Base-by-base conservation (phyloP, 1,139 yeast species). In the Kodamaea sp. region DNA sequence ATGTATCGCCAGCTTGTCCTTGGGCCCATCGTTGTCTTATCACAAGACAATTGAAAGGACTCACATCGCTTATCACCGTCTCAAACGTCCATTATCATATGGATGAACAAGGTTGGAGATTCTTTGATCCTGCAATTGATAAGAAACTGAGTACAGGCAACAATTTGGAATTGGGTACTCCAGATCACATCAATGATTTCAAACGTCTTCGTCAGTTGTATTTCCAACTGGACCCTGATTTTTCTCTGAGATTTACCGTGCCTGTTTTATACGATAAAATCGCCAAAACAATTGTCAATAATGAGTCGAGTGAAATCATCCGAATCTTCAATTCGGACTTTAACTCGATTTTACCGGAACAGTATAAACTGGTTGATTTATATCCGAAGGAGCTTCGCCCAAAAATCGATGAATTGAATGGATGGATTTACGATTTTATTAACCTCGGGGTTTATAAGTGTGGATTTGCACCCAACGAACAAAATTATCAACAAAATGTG, bases 401-500 rank as follows among this genome's bases (percentile, higher is more conserved):
- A 1, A 61, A 79, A 47, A 87, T 90, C 53, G 95, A 90, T 53
- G 88, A 78, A 40, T 56, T 87, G 50, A 89, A 90, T 56, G 74
- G 68, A n/a, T 85, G 95, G 94, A 75, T 86, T 35, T 90, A 90
- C 60, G 84, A 84, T 55, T 78, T 74, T 52, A 84, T 92, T 61
- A 90, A 89, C 70, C 89, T 88, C 58, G 97, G 97, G 30, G 97
- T 92, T 27, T 92, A 92, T 72, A 92, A 89, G 67, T 51, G 95
- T 2, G 97, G 97, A 0, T 92, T 90, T 63, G 89, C 97, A 6
- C 80, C 90, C 15, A 75, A 75, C 41, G 95, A 88, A 57, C 89
- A 82, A 44, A 88, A 84, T 22, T 92, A 92, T 57, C 94, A 85
- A 48, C 66, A 66, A 44, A 86, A 85, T 51, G 90, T 85, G 6